phyloP scores from a whole-genome alignment of 441 rosid genomes.

The Erodium chrysanthum region DNA sequence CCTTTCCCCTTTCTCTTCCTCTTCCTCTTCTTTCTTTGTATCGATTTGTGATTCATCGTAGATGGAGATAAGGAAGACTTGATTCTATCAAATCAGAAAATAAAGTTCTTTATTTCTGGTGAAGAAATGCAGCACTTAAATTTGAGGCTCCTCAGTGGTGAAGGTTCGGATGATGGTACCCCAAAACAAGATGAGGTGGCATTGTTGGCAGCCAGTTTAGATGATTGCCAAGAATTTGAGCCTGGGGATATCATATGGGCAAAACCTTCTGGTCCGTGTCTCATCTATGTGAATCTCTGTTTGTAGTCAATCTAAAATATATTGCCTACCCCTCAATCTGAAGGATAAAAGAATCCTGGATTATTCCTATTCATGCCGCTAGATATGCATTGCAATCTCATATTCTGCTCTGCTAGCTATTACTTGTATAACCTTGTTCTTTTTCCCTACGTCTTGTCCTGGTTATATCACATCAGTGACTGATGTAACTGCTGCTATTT shows the following conservation, averaged over 20 bases:
- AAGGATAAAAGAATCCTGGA: no score
- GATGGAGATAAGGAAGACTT: slow-evolving; percentile 87
- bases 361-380: not conserved
- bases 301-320: no score
- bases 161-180: slow-evolving; percentile 38
- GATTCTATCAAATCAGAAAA: slow-evolving; percentile 53
- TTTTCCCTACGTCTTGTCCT: no score
- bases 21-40: no score
- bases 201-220: slow-evolving; percentile 77
- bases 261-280: slow-evolving; percentile 71
- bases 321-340: no score
- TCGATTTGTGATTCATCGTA: no score
- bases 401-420: no score
- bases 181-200: slow-evolving; percentile 71
- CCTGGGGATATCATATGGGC: slow-evolving; percentile 97
- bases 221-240: slow-evolving; percentile 75
- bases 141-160: slow-evolving; percentile 32
- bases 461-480: not conserved
- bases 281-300: slow-evolving; percentile 11
- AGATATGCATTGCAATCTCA: no score
- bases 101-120: slow-evolving; percentile 56
- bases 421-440: no score
- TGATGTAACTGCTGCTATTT: slow-evolving; percentile 26
- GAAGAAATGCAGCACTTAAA: slow-evolving; percentile 58
- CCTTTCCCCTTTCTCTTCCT: no score